Conservation (phyloP, 306 rosid genomes). For the Luffa aegyptiaca region DNA sequence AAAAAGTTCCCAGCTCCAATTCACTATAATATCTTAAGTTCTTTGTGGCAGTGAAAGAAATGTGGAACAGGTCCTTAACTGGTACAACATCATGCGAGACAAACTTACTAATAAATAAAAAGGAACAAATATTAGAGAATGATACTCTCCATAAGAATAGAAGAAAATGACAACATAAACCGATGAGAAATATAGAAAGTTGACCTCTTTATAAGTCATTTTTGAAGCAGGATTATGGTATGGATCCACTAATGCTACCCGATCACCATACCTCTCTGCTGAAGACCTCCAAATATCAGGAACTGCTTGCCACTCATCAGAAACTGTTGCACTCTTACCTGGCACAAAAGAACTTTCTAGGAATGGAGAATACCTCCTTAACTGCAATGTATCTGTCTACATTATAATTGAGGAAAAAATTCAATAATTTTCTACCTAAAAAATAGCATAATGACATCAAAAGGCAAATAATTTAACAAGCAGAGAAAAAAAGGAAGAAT, state of each 20-base stretch:
- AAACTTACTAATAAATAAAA: background rate
- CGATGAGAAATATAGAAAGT: background rate
- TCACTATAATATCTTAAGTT: background rate
- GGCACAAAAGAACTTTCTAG: constrained; percentile 54
- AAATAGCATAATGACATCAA: background rate
- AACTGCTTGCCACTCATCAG: constrained; percentile 77
- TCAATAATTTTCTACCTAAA: background rate
- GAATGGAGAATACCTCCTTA: constrained; percentile 72
- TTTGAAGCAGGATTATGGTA: constrained; percentile 79
- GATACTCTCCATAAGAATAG: background rate
- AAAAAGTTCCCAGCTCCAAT: background rate
- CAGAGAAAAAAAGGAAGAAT: background rate
- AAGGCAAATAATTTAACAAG: background rate
- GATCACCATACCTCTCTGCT: constrained; percentile 76
- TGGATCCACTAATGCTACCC: constrained; percentile 59
- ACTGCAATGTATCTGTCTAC: constrained; percentile 36
- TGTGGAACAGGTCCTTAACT: background rate
- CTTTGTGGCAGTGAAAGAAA: background rate
- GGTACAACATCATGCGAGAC: background rate
- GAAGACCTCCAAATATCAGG: constrained; percentile 95
- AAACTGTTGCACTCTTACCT: constrained; percentile 24
- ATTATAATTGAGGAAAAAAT: background rate
- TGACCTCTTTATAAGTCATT: constrained; percentile 69
- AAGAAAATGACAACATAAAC: background rate
- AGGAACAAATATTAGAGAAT: background rate